Percentiles rank a stretch among this genome's conserved stretches.
These are phyloP conservation scores for Turnera subulata DNA, from an alignment of 345 rosid genomes.

Conservation along the genomic window DNA sequence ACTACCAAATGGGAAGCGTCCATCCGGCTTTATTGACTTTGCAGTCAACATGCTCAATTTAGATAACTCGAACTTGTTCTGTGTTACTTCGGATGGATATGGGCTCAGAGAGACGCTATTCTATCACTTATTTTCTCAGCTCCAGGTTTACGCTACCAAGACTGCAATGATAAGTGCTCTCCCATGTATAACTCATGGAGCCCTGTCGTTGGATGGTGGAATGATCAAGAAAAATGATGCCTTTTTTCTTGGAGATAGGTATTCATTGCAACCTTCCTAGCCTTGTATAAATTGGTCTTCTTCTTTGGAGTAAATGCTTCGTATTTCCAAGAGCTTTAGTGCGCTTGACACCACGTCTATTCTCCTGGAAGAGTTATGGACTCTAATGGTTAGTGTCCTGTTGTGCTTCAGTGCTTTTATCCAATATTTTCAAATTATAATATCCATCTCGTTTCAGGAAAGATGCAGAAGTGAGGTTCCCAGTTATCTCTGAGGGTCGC, in stretches of 20 bases:
- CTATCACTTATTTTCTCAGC: conserved; percentile 17
- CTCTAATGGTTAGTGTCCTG: not conserved
- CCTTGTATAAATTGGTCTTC: too few relatives aligned
- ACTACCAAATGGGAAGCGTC: conserved; percentile 13
- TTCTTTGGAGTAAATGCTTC: too few relatives aligned
- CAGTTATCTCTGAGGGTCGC: conserved; percentile 1
- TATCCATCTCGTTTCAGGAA: conserved; percentile 3
- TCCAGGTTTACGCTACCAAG: conserved; percentile 15
- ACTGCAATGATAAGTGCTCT: conserved; percentile 14
- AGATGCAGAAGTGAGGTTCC: conserved; percentile 15
- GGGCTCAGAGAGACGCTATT: conserved; percentile 27
- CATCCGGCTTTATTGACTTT: conserved; percentile 16
- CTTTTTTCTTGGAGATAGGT: conserved; percentile 13
- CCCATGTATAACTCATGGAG: conserved; percentile 22
- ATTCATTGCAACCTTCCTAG: not conserved
- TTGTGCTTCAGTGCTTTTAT: not conserved
- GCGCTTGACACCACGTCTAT: not conserved
- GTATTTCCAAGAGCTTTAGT: too few relatives aligned
- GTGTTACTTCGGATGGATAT: conserved; percentile 10
- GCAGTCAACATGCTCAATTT: conserved; percentile 18
- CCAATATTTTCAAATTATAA: not conserved
- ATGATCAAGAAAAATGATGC: conserved; percentile 6
- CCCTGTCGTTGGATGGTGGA: conserved; percentile 22
- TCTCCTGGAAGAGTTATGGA: not conserved
- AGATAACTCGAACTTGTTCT: conserved; percentile 2